Conservation (phyloP, 2,329 filamentous ascomycete genomes). For the Arthrobotrys entomopaga region DNA sequence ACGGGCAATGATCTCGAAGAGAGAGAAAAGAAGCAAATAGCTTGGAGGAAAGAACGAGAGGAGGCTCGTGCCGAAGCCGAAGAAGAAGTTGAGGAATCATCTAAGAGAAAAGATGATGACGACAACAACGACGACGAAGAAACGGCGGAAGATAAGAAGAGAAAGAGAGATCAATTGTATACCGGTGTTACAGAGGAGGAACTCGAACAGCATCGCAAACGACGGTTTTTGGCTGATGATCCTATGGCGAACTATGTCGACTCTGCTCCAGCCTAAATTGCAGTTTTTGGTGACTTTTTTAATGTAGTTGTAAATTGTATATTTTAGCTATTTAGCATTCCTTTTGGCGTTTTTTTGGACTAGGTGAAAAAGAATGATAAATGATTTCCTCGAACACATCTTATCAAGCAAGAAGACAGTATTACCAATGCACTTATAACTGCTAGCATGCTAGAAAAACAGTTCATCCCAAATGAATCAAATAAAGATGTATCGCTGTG, state of each 20-base stretch:
- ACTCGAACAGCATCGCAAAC: constrained; percentile 84
- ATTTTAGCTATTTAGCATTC: constrained; percentile 17
- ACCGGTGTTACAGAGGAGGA: constrained; percentile 82
- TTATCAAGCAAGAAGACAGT: constrained; percentile 1
- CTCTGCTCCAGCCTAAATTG: constrained; percentile 24
- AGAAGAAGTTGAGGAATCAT: constrained; percentile 59
- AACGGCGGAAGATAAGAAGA: constrained; percentile 69
- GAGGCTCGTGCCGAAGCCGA: constrained; percentile 60
- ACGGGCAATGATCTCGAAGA: constrained; percentile 51
- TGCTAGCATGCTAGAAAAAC: too few species aligned
- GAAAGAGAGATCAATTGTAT: constrained; percentile 81
- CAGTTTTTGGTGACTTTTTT: background rate
- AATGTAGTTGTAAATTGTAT: constrained; percentile 14
- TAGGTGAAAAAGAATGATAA: constrained; percentile 3
- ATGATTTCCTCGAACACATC: constrained; percentile 4
- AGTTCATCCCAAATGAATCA: too few species aligned
- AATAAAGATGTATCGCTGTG: background rate
- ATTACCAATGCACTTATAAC: constrained; percentile 10
- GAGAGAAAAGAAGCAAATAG: constrained; percentile 56
- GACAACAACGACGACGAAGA: constrained; percentile 57
- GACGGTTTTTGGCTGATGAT: constrained; percentile 77
- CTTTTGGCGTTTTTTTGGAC: constrained; percentile 14
- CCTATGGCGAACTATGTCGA: constrained; percentile 84
- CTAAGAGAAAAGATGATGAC: constrained; percentile 57
- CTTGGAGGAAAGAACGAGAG: constrained; percentile 55